Conservation (phyloP, 139 green algal genomes). For the Closterium sp. region DNA sequence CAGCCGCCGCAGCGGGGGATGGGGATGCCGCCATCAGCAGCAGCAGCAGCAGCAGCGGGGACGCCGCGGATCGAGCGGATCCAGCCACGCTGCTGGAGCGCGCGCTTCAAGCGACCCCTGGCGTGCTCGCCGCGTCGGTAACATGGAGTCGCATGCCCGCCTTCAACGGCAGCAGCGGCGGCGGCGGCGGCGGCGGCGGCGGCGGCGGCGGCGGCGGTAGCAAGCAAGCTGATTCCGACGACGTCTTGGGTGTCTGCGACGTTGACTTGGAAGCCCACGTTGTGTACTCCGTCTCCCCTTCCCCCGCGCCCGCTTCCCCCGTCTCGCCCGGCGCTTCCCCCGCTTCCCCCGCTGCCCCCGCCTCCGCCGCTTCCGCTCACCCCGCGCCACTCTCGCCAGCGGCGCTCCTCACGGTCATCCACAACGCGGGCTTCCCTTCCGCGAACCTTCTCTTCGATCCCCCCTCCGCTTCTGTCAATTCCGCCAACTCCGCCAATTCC, state of each 20-base stretch:
- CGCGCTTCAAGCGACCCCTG: neutral
- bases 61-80: neutral
- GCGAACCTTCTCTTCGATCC: neutral
- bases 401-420: neutral
- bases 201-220: too few species aligned
- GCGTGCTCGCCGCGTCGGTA: neutral
- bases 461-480: neutral
- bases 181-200: too few species aligned
- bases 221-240: too few species aligned
- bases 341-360: neutral
- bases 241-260: too few species aligned
- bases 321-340: too few species aligned
- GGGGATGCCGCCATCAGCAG: too few species aligned
- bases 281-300: neutral
- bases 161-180: too few species aligned
- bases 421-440: neutral
- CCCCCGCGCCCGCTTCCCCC: neutral
- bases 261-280: neutral
- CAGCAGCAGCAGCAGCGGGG: too few species aligned
- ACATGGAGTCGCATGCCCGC: neutral
- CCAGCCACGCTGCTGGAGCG: neutral
- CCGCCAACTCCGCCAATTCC: neutral
- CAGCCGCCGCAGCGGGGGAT: too few species aligned
- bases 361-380: neutral
- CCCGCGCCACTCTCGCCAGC: neutral